Conservation (phyloP, 2,329 filamentous ascomycete genomes). For the Colletotrichum spinosum region DNA sequence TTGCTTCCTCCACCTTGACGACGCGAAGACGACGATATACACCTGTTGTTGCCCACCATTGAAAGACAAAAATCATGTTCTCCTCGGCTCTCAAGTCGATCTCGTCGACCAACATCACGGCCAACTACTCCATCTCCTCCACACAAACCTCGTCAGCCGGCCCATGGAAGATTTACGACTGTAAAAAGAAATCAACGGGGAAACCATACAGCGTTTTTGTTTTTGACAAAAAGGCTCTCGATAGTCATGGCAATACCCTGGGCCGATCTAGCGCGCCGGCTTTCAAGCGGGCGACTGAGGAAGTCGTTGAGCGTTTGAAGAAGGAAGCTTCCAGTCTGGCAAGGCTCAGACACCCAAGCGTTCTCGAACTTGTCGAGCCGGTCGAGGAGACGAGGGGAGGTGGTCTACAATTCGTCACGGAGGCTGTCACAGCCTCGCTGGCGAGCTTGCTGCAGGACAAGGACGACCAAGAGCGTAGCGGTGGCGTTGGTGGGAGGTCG, state of each 20-base stretch:
- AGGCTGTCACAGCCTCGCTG: constrained; percentile 90
- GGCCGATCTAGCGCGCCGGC: constrained; percentile 73
- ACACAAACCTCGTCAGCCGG: constrained; percentile 84
- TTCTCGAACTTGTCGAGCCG: constrained; percentile 92
- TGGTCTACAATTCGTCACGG: constrained; percentile 95
- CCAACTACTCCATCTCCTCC: constrained; percentile 87
- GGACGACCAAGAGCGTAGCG: constrained; percentile 82
- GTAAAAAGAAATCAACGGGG: constrained; percentile 94
- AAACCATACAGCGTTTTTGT: constrained; percentile 93
- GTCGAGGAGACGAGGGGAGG: constrained; percentile 94
- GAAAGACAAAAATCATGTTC: constrained; percentile 70
- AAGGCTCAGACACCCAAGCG: constrained; percentile 87
- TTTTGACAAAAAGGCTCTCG: constrained; percentile 90
- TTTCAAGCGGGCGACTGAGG: constrained; percentile 85
- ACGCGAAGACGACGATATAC: constrained; percentile 27
- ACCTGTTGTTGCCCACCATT: neutral
- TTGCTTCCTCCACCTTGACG: constrained; percentile 34
- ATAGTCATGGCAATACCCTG: constrained; percentile 73
- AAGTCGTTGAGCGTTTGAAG: constrained; percentile 90
- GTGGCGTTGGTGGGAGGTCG: constrained; percentile 75
- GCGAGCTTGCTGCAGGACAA: constrained; percentile 86
- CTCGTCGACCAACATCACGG: constrained; percentile 87
- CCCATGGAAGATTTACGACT: constrained; percentile 97
- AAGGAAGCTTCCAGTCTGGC: constrained; percentile 92
- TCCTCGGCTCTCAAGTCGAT: constrained; percentile 94